Base-by-base conservation (phyloP, 202 grass and related monocot species). In the Bolboschoenoplectus hybrid region DNA sequence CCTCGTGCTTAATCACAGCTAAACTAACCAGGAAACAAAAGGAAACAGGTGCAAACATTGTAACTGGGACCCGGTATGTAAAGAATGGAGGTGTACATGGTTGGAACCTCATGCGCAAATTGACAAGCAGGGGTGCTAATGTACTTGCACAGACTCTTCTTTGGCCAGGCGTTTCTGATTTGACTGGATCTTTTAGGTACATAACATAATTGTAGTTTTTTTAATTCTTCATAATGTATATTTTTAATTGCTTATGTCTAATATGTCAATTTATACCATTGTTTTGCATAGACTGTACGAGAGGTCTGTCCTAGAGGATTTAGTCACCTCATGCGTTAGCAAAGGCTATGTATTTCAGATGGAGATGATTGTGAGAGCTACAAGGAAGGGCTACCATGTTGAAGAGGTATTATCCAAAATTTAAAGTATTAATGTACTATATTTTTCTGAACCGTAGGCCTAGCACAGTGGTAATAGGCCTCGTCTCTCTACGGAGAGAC, bases 281-380 rank as follows among this genome's bases (percentile, higher is more conserved):
- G 67, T 16, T 71, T 91, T 83, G 70, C 11, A 7, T 90, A 98
- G 97, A 89, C 52, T 98, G 52, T 98, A 98, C 65, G 94, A 98
- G 52, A 89, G 90, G 75, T 67, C 84, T 90, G 93, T 90, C 52
- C 84, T 98, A 11, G 92, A 96, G 90, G 93, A 98, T 89, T 86
- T 99, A 39, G 92, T 96, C 32, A 96, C 90, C 56, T 99, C 97
- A 7, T 96, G 93, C 6, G 93, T 99, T 41, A 99, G 93, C 87
- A 99, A 99, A 85, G 93, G 97, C 3, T 97, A 99, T 12, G 97
- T 99, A 12, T 99, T 99, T 83, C 97, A 99, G 84, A 99, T 99
- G 97, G 97, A 97, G 70, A 97, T 99, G 93, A 97, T 99, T 84
- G 92, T 99, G 51, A 99, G 97, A 84, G 97, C 97, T 69, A 96